phyloP scores from a whole-genome alignment of 495 filamentous ascomycete species.

The Hypoxylon subgilvum region DNA sequence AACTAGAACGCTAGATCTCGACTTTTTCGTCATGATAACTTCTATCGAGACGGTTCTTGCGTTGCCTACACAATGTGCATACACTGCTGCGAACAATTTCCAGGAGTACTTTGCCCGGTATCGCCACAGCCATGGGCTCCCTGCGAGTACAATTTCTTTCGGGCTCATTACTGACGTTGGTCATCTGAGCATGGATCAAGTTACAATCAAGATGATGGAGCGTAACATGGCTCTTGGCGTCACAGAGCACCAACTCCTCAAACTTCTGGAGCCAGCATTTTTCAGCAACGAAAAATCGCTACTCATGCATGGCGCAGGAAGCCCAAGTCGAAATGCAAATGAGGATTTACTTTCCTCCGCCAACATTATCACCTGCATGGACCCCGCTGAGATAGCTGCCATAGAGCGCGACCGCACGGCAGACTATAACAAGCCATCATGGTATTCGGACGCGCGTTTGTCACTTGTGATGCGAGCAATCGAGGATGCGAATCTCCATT shows the following conservation, averaged over 20 bases:
- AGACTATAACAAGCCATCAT: too few species aligned
- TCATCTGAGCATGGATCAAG: conserved; percentile 6
- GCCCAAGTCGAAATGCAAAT: background rate
- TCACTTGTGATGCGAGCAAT: too few species aligned
- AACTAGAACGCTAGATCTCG: conserved; percentile 42
- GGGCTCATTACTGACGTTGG: conserved; percentile 11
- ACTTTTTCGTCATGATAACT: conserved; percentile 63
- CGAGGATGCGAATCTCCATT: too few species aligned
- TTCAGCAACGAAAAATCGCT: too few species aligned
- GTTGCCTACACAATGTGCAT: conserved; percentile 56
- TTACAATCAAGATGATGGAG: too few species aligned
- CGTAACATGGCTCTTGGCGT: too few species aligned
- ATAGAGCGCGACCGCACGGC: conserved; percentile 22
- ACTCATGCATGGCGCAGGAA: conserved; percentile 5
- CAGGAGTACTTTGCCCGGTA: conserved; percentile 50
- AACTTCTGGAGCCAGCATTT: too few species aligned
- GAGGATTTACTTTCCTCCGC: conserved; percentile 37
- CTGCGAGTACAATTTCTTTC: conserved; percentile 20
- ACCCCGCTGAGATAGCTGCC: conserved; percentile 27
- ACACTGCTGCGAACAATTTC: conserved; percentile 61
- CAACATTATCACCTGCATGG: conserved; percentile 37
- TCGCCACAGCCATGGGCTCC: conserved; percentile 38
- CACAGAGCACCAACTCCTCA: too few species aligned
- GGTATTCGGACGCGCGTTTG: too few species aligned
- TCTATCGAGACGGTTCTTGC: conserved; percentile 58